A percentile compares a stretch with the other conserved stretches of the same genome.
These are phyloP conservation scores for Naganishia sp. DNA, from an alignment of 1,284 basidiomycete species.

Conservation along the genomic window DNA sequence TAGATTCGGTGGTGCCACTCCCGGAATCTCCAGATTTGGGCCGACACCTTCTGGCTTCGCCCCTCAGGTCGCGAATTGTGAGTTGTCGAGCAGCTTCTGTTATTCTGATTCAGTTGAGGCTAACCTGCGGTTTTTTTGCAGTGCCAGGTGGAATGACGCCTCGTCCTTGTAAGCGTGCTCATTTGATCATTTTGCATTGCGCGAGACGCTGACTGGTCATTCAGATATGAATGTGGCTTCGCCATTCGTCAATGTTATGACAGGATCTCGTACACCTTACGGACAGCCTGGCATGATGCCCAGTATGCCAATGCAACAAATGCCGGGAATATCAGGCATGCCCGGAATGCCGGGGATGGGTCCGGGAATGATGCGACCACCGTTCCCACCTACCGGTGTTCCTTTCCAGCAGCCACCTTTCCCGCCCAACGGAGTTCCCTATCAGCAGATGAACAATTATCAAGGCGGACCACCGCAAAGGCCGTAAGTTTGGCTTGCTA, in stretches of 20 bases:
- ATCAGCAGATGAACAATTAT: slow-evolving; percentile 14
- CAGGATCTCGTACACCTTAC: slow-evolving; percentile 17
- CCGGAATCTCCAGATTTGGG: slow-evolving; percentile 4
- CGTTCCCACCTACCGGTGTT: slow-evolving; percentile 15
- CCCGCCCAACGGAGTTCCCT: slow-evolving; percentile 14
- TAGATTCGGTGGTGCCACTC: slow-evolving; percentile 9
- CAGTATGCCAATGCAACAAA: slow-evolving; percentile 2
- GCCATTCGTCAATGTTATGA: slow-evolving; percentile 16
- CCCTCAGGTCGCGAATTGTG: slow-evolving; percentile 10
- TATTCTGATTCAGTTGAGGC: background rate
- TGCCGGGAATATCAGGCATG: slow-evolving; percentile 8
- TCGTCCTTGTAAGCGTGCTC: slow-evolving; percentile 9
- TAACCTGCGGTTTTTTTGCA: background rate
- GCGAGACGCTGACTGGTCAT: background rate
- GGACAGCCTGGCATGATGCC: slow-evolving; percentile 11
- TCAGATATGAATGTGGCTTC: slow-evolving; percentile 17
- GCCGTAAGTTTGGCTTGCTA: slow-evolving; percentile 11
- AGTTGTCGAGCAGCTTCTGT: background rate
- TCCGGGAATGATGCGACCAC: slow-evolving; percentile 10
- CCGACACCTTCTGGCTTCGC: slow-evolving; percentile 20
- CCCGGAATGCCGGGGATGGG: background rate
- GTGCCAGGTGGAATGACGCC: slow-evolving; percentile 23
- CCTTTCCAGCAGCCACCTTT: slow-evolving; percentile 19
- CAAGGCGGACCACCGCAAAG: slow-evolving; percentile 8
- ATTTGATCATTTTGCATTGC: background rate